Percentiles rank a stretch among this genome's conserved stretches.
phyloP scores from a whole-genome alignment of 208 protist genomes.

The Trypanosoma cruzi region DNA sequence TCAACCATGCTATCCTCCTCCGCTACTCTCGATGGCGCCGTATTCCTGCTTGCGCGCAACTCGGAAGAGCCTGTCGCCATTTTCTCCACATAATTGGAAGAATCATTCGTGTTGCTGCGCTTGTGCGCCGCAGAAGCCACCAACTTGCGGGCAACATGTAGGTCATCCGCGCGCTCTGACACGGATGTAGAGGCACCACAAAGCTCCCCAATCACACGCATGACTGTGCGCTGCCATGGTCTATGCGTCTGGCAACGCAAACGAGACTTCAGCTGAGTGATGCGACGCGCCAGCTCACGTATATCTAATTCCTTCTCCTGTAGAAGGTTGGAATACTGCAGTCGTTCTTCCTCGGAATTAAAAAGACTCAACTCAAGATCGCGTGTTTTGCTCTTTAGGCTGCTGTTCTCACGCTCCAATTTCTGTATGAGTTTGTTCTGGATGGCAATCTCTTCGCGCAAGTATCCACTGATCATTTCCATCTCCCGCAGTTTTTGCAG shows the following conservation, averaged over 20 bases:
- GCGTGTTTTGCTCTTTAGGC: conserved; percentile 55
- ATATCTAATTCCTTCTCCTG: conserved; percentile 79
- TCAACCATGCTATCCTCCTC: neutral
- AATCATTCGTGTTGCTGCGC: neutral
- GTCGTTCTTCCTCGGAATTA: conserved; percentile 57
- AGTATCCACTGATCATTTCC: conserved; percentile 73
- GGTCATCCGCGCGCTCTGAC: conserved; percentile 60
- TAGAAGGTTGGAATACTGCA: conserved; percentile 70
- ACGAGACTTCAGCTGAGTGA: conserved; percentile 76
- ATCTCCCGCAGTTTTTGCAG: conserved; percentile 73
- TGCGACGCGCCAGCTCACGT: conserved; percentile 48
- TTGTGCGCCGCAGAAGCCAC: neutral
- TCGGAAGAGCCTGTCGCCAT: neutral
- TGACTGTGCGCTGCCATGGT: conserved; percentile 74
- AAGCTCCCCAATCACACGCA: conserved; percentile 78
- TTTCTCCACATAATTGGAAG: neutral
- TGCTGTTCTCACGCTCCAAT: conserved; percentile 59
- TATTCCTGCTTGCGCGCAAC: neutral
- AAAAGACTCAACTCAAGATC: conserved; percentile 54
- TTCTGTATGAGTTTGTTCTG: conserved; percentile 63
- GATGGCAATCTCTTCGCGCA: conserved; percentile 75
- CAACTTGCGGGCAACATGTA: conserved; percentile 31
- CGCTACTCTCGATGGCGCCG: neutral
- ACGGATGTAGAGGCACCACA: conserved; percentile 62
- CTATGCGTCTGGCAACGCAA: conserved; percentile 77